Conservation (phyloP, 768 basidiomycete genomes). For the Amanita brunnescens region DNA sequence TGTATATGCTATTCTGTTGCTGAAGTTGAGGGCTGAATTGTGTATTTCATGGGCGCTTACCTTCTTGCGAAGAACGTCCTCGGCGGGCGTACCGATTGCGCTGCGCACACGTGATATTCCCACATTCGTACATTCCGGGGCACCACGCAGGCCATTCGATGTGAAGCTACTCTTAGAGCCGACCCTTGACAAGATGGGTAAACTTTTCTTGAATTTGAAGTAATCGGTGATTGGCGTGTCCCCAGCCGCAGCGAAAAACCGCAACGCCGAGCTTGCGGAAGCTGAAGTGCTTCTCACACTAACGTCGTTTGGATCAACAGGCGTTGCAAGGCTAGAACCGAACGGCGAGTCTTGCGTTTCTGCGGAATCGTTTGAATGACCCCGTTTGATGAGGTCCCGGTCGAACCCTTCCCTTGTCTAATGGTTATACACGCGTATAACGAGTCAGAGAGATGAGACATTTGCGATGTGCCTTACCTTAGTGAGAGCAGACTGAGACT, state of each 20-base stretch:
- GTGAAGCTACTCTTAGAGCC: neutral
- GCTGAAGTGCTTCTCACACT: constrained; percentile 8
- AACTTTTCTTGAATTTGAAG: constrained; percentile 3
- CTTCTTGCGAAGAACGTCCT: neutral
- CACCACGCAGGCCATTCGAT: no score
- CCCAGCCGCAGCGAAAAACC: neutral
- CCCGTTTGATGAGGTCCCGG: neutral
- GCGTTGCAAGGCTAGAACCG: constrained; percentile 32
- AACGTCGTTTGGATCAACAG: constrained; percentile 18
- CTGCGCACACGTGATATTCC: neutral
- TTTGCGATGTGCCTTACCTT: neutral
- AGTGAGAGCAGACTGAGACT: neutral
- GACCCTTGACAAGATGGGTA: neutral
- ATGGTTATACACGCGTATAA: neutral
- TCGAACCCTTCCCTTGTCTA: neutral
- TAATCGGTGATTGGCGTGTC: neutral
- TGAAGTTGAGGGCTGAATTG: neutral
- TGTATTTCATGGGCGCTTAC: neutral
- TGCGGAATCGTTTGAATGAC: constrained; percentile 24
- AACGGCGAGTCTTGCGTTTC: constrained; percentile 35
- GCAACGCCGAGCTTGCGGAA: constrained; percentile 5
- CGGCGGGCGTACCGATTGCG: neutral
- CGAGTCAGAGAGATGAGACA: neutral
- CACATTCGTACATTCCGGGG: neutral
- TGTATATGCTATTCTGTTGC: constrained; percentile 1